Evolutionary conservation across 2,329 filamentous ascomycete species (phyloP), one percentile per base, ranked within the genome.

Genomic region (Zymoseptoria passerinii): DNA sequence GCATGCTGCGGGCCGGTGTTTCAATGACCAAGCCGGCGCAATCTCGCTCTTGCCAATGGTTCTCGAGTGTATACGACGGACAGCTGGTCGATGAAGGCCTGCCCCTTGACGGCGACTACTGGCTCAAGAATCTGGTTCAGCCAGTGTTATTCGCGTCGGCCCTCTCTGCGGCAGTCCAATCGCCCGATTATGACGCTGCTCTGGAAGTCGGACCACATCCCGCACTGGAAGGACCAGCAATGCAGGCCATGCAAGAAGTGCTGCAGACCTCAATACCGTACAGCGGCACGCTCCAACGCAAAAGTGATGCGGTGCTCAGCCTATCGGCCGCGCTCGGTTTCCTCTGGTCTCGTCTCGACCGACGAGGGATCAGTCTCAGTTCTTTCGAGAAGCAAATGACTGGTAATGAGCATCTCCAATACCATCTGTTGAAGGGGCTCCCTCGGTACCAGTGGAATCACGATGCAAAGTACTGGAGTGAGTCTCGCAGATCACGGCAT

Each of bases 121-220:
- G 78, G 78, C 64, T 55, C 1, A 68, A 75, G 19, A 81, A 80
- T 62, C 73, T 80, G 73, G 61, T 68, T 0, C 65, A 70, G 8
- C 69, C 77, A 0, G 78, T 80, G 0, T 63, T 74, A 0, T 80
- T 81, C 59, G 65, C 67, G 8, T 68, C 77, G 48, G 78, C 77
- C 0, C 23, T 80, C 3, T 48, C 9, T 8, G n/a, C 13, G 8
- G 60, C 60, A n/a, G 9, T 57, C n/a, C 29, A 56, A 44, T 19
- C n/a, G 10, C 40, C 28, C 10, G 19, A 20, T 2, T 50, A 74
- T 23, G 72, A 76, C 48, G 67, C 73, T 8, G 71, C 64, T 13
- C 64, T 80, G 3, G 78, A 80, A 55, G 62, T 80, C 5, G 78
- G 78, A 0, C 76, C 77, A 1, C 77, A 80, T 58, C 71, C 77